Evolutionary conservation across 2,329 filamentous ascomycete species (phyloP).

Genomic region (Colletotrichum magnum): DNA sequence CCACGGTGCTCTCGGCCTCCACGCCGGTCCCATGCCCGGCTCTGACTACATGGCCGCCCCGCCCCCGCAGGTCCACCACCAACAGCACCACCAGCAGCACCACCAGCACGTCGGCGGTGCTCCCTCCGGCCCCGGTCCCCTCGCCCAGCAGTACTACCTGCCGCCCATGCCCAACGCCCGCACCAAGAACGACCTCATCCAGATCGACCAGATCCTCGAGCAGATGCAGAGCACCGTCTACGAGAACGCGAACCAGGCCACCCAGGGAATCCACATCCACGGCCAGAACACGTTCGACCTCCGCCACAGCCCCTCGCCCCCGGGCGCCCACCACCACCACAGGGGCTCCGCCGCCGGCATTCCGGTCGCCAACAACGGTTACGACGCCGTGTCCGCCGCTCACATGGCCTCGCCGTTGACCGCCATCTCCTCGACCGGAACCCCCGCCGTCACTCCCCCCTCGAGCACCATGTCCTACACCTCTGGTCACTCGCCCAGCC

Average conservation of each 20-base stretch:
- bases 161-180: conserved; percentile 89
- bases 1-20: conserved; percentile 78
- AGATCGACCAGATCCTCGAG: conserved; percentile 95
- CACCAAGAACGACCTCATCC: conserved; percentile 93
- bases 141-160: conserved; percentile 87
- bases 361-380: conserved; percentile 52
- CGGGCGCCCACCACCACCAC: conserved; percentile 51
- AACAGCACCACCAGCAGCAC: conserved; percentile 41
- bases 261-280: conserved; percentile 83
- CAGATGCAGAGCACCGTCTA: conserved; percentile 98
- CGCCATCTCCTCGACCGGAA: conserved; percentile 74
- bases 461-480: conserved; percentile 83
- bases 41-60: conserved; percentile 67
- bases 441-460: conserved; percentile 82
- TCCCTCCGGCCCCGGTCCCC: conserved; percentile 69
- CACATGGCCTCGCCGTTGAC: conserved; percentile 74
- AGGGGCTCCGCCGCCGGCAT: conserved; percentile 52
- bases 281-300: conserved; percentile 75
- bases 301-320: conserved; percentile 70
- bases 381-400: conserved; percentile 63
- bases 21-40: conserved; percentile 62
- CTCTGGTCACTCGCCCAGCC: conserved; percentile 81
- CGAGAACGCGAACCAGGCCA: conserved; percentile 88
- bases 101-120: conserved; percentile 66
- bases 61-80: conserved; percentile 44